A percentile compares a stretch with the other conserved stretches of the same genome.
Evolutionary conservation across 202 grass and related monocot genomes (phyloP).

Genomic region (Tripidium arundinaceum): DNA sequence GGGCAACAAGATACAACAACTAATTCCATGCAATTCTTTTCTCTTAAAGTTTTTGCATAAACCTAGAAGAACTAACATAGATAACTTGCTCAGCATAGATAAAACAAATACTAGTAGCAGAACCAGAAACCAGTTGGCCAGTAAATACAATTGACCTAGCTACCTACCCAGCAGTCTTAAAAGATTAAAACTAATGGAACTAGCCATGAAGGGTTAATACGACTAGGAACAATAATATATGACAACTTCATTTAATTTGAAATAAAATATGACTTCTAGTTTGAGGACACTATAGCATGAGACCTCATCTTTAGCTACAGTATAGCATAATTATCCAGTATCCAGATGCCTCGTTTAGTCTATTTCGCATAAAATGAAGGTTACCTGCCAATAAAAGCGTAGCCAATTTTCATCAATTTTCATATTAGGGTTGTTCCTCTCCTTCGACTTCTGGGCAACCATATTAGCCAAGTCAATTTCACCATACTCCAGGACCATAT

Average conservation of each 20-base stretch:
- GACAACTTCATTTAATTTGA: neutral
- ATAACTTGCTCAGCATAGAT: too few relatives aligned
- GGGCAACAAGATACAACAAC: neutral
- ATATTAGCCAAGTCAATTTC: conserved; percentile 97
- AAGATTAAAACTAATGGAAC: neutral
- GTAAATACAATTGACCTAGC: conserved; percentile 4
- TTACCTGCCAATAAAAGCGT: conserved; percentile 96
- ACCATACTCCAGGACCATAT: conserved; percentile 94
- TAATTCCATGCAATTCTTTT: neutral
- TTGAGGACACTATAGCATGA: conserved; percentile 15
- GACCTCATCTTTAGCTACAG: conserved; percentile 4
- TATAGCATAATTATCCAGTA: conserved; percentile 16
- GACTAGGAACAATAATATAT: neutral
- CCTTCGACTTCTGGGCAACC: conserved; percentile 82
- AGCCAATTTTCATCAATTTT: conserved; percentile 95
- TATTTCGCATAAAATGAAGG: conserved; percentile 18
- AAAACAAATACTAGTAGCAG: neutral
- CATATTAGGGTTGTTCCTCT: conserved; percentile 42
- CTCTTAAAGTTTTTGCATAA: neutral
- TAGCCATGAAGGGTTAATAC: neutral
- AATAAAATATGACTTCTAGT: neutral
- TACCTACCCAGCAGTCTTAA: neutral
- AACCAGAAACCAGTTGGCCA: neutral
- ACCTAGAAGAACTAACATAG: neutral
- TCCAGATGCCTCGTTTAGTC: conserved; percentile 6